Conservation (phyloP, 768 basidiomycete genomes). For the Naganishia kalamii region DNA sequence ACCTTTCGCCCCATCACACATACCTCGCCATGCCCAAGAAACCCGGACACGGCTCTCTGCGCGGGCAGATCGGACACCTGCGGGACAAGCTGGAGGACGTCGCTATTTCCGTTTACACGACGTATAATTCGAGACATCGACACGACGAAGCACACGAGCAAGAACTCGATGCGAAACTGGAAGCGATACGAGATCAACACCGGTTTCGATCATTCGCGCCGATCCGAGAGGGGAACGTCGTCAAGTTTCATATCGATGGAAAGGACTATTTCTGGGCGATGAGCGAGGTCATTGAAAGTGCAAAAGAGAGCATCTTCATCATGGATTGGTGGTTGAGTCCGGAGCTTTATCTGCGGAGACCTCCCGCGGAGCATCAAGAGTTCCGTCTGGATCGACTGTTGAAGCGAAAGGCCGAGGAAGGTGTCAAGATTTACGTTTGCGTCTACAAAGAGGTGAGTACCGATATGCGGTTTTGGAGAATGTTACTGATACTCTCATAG, state of each 20-base stretch:
- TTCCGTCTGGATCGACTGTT: constrained; percentile 83
- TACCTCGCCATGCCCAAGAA: neutral
- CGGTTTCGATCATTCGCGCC: constrained; percentile 79
- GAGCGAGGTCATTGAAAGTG: constrained; percentile 67
- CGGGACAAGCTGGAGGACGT: constrained; percentile 14
- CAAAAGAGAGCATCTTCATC: constrained; percentile 78
- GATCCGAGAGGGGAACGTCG: constrained; percentile 61
- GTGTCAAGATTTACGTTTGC: constrained; percentile 76
- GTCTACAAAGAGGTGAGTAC: constrained; percentile 70
- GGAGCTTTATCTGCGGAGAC: constrained; percentile 87
- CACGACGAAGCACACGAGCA: constrained; percentile 23
- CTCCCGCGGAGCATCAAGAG: constrained; percentile 73
- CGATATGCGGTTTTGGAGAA: neutral
- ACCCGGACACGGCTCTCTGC: neutral
- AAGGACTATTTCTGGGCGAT: constrained; percentile 89
- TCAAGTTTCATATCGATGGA: constrained; percentile 63
- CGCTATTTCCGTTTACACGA: constrained; percentile 14
- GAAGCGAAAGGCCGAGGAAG: constrained; percentile 79
- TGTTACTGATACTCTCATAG: neutral
- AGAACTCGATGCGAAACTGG: constrained; percentile 52
- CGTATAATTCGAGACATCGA: constrained; percentile 18
- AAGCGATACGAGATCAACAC: constrained; percentile 69
- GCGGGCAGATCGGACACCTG: constrained; percentile 5
- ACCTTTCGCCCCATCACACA: neutral
- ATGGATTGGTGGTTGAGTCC: constrained; percentile 82